Conservation (phyloP, 1,284 basidiomycete genomes). For the Moesziomyces globuligerus region DNA sequence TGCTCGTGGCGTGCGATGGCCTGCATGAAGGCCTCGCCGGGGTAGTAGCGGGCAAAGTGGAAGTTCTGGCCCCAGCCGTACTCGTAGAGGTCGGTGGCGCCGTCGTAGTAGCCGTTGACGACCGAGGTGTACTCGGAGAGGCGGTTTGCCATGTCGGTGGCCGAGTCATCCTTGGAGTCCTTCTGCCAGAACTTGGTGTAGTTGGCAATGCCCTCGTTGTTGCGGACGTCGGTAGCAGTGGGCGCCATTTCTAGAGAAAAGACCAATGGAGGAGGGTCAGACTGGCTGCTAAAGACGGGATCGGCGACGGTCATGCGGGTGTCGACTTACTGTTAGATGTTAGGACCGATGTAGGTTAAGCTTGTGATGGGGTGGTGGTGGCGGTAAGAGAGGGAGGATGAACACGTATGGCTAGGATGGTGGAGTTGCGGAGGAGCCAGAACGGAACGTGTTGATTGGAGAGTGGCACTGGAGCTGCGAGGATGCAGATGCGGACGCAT, state of each 20-base stretch:
- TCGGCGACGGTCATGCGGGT: too few species aligned
- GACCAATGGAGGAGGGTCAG: background rate
- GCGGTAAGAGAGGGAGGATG: too few species aligned
- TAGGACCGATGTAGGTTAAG: background rate
- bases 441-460: too few species aligned
- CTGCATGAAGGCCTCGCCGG: slow-evolving; percentile 86
- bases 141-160: slow-evolving; percentile 78
- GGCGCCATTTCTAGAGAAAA: slow-evolving; percentile 40
- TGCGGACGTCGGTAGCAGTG: slow-evolving; percentile 75
- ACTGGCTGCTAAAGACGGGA: too few species aligned
- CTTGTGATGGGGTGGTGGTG: background rate
- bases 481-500: too few species aligned
- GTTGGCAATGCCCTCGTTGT: slow-evolving; percentile 83
- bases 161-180: slow-evolving; percentile 79
- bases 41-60: slow-evolving; percentile 98
- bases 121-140: slow-evolving; percentile 89
- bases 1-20: slow-evolving; percentile 95
- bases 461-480: too few species aligned
- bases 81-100: slow-evolving; percentile 95
- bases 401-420: background rate
- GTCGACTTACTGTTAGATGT: background rate
- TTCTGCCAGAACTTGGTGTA: slow-evolving; percentile 96
- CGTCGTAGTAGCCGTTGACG: slow-evolving; percentile 97
- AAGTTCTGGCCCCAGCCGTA: slow-evolving; percentile 93
- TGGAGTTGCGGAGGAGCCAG: background rate